Base-by-base conservation (phyloP, 2,329 filamentous ascomycete species). In the Penicillium rolfsii region DNA sequence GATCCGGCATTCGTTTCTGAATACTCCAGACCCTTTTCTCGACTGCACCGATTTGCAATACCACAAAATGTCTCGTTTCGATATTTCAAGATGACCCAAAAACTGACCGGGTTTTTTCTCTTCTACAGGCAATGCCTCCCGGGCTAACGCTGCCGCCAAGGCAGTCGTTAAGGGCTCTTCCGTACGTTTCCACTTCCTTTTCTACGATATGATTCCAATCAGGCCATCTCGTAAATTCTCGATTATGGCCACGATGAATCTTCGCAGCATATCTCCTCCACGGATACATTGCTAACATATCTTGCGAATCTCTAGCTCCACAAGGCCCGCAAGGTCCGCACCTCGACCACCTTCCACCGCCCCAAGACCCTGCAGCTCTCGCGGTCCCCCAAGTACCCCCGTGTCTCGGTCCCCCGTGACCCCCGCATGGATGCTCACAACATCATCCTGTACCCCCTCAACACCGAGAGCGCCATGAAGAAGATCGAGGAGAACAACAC, bases 401-500 rank as follows among this genome's bases (percentile, higher is more conserved):
- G 94, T 85, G 96, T 95, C 87, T 93, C 92, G 72, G 88, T 99
- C 80, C 89, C 91, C 76, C 90, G 94, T 81, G 87, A 87, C 79
- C 90, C 93, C 74, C 91, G 93, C 75, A 91, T 99, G 77, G 95
- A 99, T 84, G 91, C 94, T 84, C 91, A 93, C 88, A 97, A 96
- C 89, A 87, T 98, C 81, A 90, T 99, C 81, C 86, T 98, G 79
- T 92, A 97, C 89, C 95, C 95, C 71, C 88, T 99, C 79, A 99
- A 99, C 90, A 99, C 95, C 64, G 95, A 99, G 90, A 95, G 90
- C 78, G 95, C 96, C 77, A 98, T 99, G 94, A 99, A 99, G 92
- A 97, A 97, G 91, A 97, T 99, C 75, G 95, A 99, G 87, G 95
- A 99, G 90, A 93, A 99, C 89, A 99, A 99, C 89, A 99, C 95